Base-by-base conservation (phyloP, 495 filamentous ascomycete genomes). In the Aspergillus incahuasiensis region DNA sequence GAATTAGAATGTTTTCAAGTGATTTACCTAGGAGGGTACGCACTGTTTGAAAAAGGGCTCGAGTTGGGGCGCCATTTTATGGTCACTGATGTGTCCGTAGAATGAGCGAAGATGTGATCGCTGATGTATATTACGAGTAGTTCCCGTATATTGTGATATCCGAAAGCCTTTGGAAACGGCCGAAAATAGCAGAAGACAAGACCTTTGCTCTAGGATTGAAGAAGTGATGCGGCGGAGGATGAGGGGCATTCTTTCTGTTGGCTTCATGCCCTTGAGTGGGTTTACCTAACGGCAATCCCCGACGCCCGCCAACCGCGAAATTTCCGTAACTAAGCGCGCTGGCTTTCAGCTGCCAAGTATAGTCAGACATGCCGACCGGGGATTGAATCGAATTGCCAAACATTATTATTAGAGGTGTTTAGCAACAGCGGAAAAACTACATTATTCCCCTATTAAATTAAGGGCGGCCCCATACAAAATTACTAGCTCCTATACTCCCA, bases 41-140 rank as follows among this genome's bases (percentile, higher is more conserved):
- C 65, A 85, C 85, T 95, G 82, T 67, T 87, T 82, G 76, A 92
- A 95, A 72, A 86, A 95, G 55, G 81, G 79, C 65, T 92, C 86
- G 54, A 95, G 79, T 70, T 89, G 82, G 32, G 89, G 89, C 21
- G 89, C 88, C 90, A 95, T 95, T 66, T 82, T 88, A 64, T 59
- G 59, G 59, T 78, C 74, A 62, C 68, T 71, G 57, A 78, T 74
- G 56, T 74, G 55, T 51, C 71, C 73, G 75, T 76, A 76, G 54
- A 63, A 75, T 49, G 65, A 71, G 48, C 73, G 74, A 48, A 58
- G 69, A 61, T 47, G 57, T 30, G 50, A 54, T 41, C 63, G 41
- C 47, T 44, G 47, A 58, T 43, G 34, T 42, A 46, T 48, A 20
- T 46, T 56, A 16, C 38, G 44, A 21, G 18, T 30, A 28, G 47